Base-by-base conservation (phyloP, 139 green algal genomes). In the Closterium sp. region DNA sequence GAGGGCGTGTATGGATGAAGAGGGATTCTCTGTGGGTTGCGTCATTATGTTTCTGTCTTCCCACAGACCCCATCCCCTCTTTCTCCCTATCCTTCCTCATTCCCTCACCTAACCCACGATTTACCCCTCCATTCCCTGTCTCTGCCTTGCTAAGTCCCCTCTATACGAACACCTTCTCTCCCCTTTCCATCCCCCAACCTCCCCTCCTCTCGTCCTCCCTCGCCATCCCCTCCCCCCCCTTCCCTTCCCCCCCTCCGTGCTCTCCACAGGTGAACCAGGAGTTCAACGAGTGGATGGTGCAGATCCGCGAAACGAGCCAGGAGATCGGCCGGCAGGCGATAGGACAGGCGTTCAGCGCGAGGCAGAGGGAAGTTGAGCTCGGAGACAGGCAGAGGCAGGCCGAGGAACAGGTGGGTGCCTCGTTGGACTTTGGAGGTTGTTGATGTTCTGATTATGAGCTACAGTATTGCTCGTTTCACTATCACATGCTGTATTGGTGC, bases 231-330 rank as follows among this genome's bases (percentile, higher is more conserved):
- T 10, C 27, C 9, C 24, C 87, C 27, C 32, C 3, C 87, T 62
- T 62, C 7, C n/a, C 11, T 2, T 85, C 88, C 9, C n/a, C 88
- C 17, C n/a, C n/a, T 29, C n/a, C 88, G 10, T 31, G 27, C 70
- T 9, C 6, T 30, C 34, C 88, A 6, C 62, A 86, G 88, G 88
- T 50, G 29, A 94, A 28, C 30, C 45, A 86, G 28, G 90, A 91
- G 91, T 94, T 93, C 42, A 94, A 89, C 38, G 91, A 94, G 62
- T 94, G 91, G 91, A 31, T 93, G 85, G 91, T 94, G 89, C 42
- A 89, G 27, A 94, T 93, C 21, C 89, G 90, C 13, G 62, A 99
- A 32, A 99, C 91, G 93, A 96, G 97, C 92, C 99, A 98, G 95
- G 98, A 98, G 95, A 98, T 97, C 87, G 99, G 87, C 6, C 88